A percentile compares a stretch with the other conserved stretches of the same genome.
These are phyloP conservation scores for Cystofilobasidium bisporidii DNA, from an alignment of 768 basidiomycete species.

Conservation along the genomic window DNA sequence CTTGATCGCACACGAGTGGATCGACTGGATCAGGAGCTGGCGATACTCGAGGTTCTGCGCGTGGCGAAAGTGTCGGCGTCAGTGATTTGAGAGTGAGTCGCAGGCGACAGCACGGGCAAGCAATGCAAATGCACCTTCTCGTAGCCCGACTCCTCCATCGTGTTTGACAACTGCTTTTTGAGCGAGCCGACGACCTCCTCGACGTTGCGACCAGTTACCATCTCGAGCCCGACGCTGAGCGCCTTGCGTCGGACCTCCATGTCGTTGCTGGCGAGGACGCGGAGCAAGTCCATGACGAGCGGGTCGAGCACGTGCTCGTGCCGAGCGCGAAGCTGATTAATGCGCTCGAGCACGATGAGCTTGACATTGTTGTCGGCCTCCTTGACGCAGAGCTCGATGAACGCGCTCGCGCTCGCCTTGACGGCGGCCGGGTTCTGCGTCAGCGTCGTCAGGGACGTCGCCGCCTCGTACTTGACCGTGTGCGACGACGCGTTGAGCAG, in stretches of 20 bases:
- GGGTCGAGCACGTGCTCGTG: constrained; percentile 78
- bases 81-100: too few species aligned
- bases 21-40: constrained; percentile 91
- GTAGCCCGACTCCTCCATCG: constrained; percentile 70
- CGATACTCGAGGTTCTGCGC: constrained; percentile 80
- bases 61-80: neutral
- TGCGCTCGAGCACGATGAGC: constrained; percentile 85
- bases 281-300: constrained; percentile 90
- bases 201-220: constrained; percentile 88
- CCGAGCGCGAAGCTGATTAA: constrained; percentile 68
- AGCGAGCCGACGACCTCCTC: constrained; percentile 93
- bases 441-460: constrained; percentile 81
- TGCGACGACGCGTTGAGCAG: constrained; percentile 79
- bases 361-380: constrained; percentile 99
- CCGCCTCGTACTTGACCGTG: constrained; percentile 88
- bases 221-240: constrained; percentile 73
- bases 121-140: constrained; percentile 92
- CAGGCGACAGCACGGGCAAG: too few species aligned
- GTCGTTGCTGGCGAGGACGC: constrained; percentile 74
- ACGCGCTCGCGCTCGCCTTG: constrained; percentile 82
- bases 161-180: constrained; percentile 93
- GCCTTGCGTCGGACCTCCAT: constrained; percentile 95
- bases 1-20: constrained; percentile 89
- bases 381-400: constrained; percentile 81
- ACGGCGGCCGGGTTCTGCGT: constrained; percentile 93